Evolutionary conservation across 768 basidiomycete genomes (phyloP).

Genomic region (Leucogyrophana mollusca): DNA sequence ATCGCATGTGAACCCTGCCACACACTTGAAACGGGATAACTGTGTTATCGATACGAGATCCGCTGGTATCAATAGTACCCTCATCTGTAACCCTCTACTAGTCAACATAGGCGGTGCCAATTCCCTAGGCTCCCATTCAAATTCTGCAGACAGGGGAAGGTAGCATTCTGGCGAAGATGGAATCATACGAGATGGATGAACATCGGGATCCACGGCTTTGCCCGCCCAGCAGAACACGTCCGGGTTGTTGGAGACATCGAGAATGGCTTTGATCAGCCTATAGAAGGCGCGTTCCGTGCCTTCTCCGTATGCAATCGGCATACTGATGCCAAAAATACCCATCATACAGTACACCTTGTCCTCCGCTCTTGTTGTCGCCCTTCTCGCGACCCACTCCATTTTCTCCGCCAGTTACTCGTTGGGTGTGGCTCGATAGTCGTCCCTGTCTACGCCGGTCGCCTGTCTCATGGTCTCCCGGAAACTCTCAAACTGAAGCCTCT

Average conservation of each 20-base stretch:
- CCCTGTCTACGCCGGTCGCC: neutral
- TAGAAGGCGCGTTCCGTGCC: slow-evolving; percentile 12
- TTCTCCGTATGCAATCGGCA: slow-evolving; percentile 17
- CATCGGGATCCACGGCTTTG: neutral
- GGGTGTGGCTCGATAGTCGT: neutral
- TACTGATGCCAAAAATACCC: slow-evolving; percentile 13
- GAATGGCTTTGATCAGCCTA: slow-evolving; percentile 4
- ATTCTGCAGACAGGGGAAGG: neutral
- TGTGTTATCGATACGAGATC: neutral
- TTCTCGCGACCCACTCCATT: slow-evolving; percentile 11
- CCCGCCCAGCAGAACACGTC: slow-evolving; percentile 4
- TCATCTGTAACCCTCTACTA: neutral
- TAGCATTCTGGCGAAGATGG: slow-evolving; percentile 8
- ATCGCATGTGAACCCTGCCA: too few species aligned
- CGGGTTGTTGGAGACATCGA: slow-evolving; percentile 6
- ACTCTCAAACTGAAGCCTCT: too few species aligned
- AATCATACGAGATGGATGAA: slow-evolving; percentile 8
- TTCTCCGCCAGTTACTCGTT: neutral
- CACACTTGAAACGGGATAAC: too few species aligned
- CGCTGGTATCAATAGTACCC: neutral
- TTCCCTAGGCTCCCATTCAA: neutral
- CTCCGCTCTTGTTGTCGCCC: slow-evolving; percentile 15
- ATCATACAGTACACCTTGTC: slow-evolving; percentile 17
- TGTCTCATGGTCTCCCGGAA: neutral
- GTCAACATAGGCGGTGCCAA: neutral